Conservation (phyloP, 495 filamentous ascomycete species). For the Penicillium psychrofluorescens region DNA sequence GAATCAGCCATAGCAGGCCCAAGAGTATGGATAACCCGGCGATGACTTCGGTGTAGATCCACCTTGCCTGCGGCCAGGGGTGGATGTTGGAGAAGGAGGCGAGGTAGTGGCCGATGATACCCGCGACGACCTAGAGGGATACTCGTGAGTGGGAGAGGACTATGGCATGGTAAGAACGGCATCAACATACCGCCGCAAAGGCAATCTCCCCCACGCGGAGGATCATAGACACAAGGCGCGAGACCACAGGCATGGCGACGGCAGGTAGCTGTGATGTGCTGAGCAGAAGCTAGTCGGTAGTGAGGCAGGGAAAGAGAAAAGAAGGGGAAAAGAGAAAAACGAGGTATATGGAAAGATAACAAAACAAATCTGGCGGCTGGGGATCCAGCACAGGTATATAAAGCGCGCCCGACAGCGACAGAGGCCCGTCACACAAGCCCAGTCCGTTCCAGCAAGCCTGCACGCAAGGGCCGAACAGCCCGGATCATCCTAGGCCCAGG, state of each 20-base stretch:
- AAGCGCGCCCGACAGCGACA: no score
- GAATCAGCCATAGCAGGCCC: slow-evolving; percentile 48
- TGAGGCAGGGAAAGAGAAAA: background rate
- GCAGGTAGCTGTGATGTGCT: background rate
- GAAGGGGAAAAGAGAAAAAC: background rate
- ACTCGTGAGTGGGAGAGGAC: background rate
- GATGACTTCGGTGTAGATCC: slow-evolving; percentile 57
- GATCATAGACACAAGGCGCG: slow-evolving; percentile 42
- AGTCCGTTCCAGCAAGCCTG: background rate
- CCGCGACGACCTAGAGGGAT: slow-evolving; percentile 41
- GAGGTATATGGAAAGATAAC: background rate
- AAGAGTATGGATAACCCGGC: slow-evolving; percentile 46
- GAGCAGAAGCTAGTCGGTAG: background rate
- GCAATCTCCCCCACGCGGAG: slow-evolving; percentile 39
- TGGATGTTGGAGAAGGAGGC: slow-evolving; percentile 20
- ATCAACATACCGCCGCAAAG: slow-evolving; percentile 31
- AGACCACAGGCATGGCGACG: slow-evolving; percentile 41
- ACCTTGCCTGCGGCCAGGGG: slow-evolving; percentile 38
- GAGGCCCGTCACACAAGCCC: background rate
- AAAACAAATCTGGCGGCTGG: no score
- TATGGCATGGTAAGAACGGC: background rate
- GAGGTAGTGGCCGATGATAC: slow-evolving; percentile 50
- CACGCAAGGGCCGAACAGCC: background rate
- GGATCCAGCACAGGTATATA: no score
- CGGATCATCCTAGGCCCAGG: background rate